Base-by-base conservation (phyloP, 768 basidiomycete genomes). In the Kwoniella bestiolae region DNA sequence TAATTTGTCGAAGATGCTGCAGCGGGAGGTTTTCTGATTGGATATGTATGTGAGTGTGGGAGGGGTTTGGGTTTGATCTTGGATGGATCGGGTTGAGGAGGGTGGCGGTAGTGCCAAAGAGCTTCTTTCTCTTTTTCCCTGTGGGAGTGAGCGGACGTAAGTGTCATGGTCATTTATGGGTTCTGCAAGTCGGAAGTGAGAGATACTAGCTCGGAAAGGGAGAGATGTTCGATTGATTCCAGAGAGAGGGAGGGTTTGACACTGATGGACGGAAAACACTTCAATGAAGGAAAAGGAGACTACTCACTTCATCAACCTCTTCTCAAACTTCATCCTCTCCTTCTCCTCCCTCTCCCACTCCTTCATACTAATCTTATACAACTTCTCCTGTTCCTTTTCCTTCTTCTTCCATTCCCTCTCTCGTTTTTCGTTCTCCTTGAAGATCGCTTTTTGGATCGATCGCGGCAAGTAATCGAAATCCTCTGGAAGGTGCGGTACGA, bases 301-400 rank as follows among this genome's bases (percentile, higher is more conserved):
- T 6, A 66, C 75, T 65, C 65, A 74, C 73, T 73, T 73, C 16
- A 50, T 38, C 53, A 62, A 60, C 41, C 60, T 56, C 52, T 64
- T 67, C 44, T 68, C 65, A 31, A 32, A 31, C 53, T 69, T 63
- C 28, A 34, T 49, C 62, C 38, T 44, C 26, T 56, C 51, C 47
- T 66, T 70, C 44, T 45, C 53, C 32, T 53, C 51, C 51, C 66
- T 47, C 46, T 63, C 64, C 52, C 35, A 51, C 50, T 68, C 56
- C 41, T 67, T 68, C 26, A 64, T 56, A 18, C 34, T 38, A 1
- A 49, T 34, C n/a, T 56, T 56, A 8, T 25, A 51, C 44, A 57
- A 31, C 61, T 59, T 60, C 35, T 63, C 49, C 7, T 49, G 49
- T 44, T 70, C 49, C 44, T 66, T 45, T 55, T 32, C 45, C 23